These are phyloP conservation scores for Lentinula guzmanii DNA, from an alignment of 768 basidiomycete species.

Conservation along the genomic window DNA sequence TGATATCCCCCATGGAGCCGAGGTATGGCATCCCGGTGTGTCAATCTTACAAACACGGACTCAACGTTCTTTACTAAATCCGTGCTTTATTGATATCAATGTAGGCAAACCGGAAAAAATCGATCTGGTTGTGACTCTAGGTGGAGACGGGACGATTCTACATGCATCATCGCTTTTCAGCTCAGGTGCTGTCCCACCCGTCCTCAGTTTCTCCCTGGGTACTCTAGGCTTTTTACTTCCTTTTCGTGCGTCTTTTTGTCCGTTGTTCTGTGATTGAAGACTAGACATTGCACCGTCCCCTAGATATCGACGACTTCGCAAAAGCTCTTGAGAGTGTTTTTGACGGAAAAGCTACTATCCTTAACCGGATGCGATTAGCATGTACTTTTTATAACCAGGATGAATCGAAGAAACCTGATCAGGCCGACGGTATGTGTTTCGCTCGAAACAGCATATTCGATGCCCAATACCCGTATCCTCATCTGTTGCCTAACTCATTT, in stretches of 20 bases:
- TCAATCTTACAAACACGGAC: not conserved
- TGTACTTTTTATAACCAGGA: constrained; percentile 70
- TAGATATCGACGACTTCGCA: constrained; percentile 86
- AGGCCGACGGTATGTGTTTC: constrained; percentile 46
- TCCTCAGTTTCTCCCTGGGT: constrained; percentile 88
- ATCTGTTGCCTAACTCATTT: not conserved
- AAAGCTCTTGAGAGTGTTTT: constrained; percentile 78
- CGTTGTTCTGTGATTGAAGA: not conserved
- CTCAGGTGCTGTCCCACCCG: constrained; percentile 87
- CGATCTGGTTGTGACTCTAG: constrained; percentile 85
- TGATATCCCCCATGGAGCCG: constrained; percentile 59
- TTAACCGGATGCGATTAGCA: constrained; percentile 87
- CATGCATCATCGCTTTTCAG: constrained; percentile 91
- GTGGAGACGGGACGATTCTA: constrained; percentile 93
- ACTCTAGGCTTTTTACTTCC: constrained; percentile 91
- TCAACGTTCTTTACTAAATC: constrained; percentile 2
- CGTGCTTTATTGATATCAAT: constrained; percentile 15
- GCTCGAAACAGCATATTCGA: not conserved
- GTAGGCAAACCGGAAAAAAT: constrained; percentile 55
- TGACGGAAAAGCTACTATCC: constrained; percentile 69
- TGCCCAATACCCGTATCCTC: not conserved
- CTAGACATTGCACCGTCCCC: not conserved
- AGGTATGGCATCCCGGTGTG: constrained; percentile 62
- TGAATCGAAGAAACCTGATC: constrained; percentile 47
- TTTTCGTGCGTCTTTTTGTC: constrained; percentile 63